A percentile compares a stretch with the other conserved stretches of the same genome.
Conservation (phyloP, 2,329 filamentous ascomycete genomes). For the Lasiodiplodia citricola region DNA sequence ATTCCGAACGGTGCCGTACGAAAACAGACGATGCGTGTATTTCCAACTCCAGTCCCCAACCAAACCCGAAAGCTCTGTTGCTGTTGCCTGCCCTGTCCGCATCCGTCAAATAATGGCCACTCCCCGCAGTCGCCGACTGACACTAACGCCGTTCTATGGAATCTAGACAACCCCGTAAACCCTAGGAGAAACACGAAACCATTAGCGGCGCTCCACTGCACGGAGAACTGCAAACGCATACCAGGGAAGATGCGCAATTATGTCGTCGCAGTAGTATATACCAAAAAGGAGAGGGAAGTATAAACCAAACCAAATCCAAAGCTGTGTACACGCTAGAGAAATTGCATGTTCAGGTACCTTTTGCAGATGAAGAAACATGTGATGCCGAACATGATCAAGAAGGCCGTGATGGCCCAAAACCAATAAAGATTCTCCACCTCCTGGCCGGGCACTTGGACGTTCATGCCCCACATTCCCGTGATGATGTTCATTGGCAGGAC, state of each 20-base stretch:
- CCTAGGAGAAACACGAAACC: slow-evolving; percentile 11
- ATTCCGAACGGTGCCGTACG: neutral
- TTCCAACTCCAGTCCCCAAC: neutral
- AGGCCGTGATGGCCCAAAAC: slow-evolving; percentile 68
- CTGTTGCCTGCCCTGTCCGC: neutral
- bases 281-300: neutral
- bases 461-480: slow-evolving; percentile 98
- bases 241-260: slow-evolving; percentile 7
- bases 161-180: slow-evolving; percentile 23
- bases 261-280: slow-evolving; percentile 7
- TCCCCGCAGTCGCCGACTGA: neutral
- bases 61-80: neutral
- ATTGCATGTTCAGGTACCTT: slow-evolving; percentile 64
- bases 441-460: slow-evolving; percentile 93
- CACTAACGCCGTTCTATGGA: neutral
- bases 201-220: slow-evolving; percentile 15
- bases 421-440: slow-evolving; percentile 70
- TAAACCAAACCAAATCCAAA: neutral
- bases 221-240: slow-evolving; percentile 1
- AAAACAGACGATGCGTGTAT: neutral
- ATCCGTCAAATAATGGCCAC: neutral
- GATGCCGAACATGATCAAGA: slow-evolving; percentile 78
- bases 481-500: slow-evolving; percentile 99
- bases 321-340: slow-evolving; percentile 21
- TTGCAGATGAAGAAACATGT: slow-evolving; percentile 83